These are phyloP conservation scores for Oryza coarctata DNA, from an alignment of 176 grass and related monocot species.

Conservation along the genomic window DNA sequence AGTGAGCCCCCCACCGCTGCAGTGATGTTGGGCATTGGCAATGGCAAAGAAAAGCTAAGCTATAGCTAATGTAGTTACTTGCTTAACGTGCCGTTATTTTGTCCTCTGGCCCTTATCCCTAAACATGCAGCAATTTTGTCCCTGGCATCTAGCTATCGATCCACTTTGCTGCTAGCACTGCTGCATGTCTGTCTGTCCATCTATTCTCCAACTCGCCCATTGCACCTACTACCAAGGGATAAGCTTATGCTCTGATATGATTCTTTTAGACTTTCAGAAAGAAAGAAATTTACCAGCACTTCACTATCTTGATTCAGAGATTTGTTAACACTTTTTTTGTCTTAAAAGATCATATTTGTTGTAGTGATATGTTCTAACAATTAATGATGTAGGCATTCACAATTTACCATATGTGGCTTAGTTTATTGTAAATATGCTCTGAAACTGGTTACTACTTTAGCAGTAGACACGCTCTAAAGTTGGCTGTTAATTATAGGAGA, in stretches of 20 bases:
- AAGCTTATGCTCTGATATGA: neutral
- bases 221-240: conserved; percentile 18
- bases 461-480: neutral
- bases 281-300: neutral
- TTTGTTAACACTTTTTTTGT: neutral
- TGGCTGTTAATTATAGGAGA: neutral
- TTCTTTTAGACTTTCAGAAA: neutral
- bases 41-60: neutral
- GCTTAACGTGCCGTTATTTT: conserved; percentile 50
- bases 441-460: neutral
- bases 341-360: neutral
- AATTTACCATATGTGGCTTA: neutral
- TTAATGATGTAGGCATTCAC: neutral
- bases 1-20: neutral
- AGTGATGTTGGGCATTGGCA: neutral
- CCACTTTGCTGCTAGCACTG: conserved; percentile 40
- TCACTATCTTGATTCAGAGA: neutral
- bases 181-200: neutral
- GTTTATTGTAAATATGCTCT: neutral
- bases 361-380: neutral
- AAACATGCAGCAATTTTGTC: conserved; percentile 56
- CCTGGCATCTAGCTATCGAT: conserved; percentile 36
- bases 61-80: conserved; percentile 10
- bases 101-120: conserved; percentile 66
- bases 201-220: neutral